These are phyloP conservation scores for Pisolithus thermaeus DNA, from an alignment of 1,284 basidiomycete species.

Conservation along the genomic window DNA sequence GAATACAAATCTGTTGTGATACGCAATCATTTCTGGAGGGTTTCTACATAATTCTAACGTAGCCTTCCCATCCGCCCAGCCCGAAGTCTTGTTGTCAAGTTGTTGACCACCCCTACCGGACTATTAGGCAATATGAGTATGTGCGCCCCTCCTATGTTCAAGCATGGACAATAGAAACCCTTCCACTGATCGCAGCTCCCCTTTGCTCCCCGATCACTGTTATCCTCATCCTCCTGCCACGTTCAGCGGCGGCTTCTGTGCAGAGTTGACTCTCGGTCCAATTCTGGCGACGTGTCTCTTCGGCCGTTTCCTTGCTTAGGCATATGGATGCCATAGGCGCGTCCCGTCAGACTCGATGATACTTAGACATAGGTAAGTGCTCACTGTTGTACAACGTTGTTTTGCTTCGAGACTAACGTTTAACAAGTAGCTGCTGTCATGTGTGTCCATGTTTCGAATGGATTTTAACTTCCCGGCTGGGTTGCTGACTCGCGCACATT, in stretches of 20 bases:
- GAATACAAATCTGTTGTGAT: too few species aligned
- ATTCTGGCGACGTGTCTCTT: slow-evolving; percentile 1
- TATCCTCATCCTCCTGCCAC: not conserved
- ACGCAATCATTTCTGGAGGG: too few species aligned
- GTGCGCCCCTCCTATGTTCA: too few species aligned
- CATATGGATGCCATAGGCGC: slow-evolving; percentile 1
- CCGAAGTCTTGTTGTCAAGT: too few species aligned
- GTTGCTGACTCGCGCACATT: not conserved
- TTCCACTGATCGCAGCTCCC: too few species aligned
- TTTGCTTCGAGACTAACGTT: too few species aligned
- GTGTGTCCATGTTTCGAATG: not conserved
- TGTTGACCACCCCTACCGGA: too few species aligned
- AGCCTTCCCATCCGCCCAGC: too few species aligned
- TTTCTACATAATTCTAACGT: too few species aligned
- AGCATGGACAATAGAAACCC: too few species aligned
- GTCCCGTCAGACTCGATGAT: not conserved
- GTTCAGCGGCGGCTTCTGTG: not conserved
- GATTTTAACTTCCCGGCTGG: not conserved
- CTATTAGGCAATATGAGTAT: too few species aligned
- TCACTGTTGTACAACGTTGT: not conserved
- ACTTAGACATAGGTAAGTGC: slow-evolving; percentile 1
- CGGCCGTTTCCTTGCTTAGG: slow-evolving; percentile 2
- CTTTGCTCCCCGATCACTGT: not conserved
- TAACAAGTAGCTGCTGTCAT: slow-evolving; percentile 1
- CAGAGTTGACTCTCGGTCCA: slow-evolving; percentile 3